phyloP scores from a whole-genome alignment of 345 rosid species.

The Excoecaria cochinchinensis region DNA sequence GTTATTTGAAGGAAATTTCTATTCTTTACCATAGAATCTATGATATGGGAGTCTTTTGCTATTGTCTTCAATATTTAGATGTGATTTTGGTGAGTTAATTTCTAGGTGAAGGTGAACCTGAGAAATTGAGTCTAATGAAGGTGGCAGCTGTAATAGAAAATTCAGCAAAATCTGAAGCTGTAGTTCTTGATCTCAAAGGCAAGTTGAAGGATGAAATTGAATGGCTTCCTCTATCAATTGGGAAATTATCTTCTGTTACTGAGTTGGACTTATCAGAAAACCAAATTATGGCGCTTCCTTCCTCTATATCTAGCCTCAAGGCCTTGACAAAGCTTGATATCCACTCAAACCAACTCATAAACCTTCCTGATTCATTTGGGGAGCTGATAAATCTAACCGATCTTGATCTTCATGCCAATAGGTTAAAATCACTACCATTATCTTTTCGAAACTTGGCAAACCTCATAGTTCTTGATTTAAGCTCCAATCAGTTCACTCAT shows the following conservation, averaged over 20 bases:
- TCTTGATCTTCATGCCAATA: conserved; percentile 60
- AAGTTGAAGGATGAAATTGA: conserved; percentile 58
- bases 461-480: conserved; percentile 45
- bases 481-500: conserved; percentile 47
- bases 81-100: conserved; percentile 20
- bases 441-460: conserved; percentile 50
- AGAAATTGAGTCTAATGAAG: conserved; percentile 56
- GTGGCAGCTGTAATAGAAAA: conserved; percentile 59
- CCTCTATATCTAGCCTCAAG: conserved; percentile 39
- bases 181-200: conserved; percentile 52
- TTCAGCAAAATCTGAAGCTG: conserved; percentile 42
- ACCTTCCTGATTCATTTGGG: conserved; percentile 60
- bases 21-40: not conserved
- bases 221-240: conserved; percentile 68
- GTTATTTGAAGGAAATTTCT: too few species aligned
- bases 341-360: conserved; percentile 59
- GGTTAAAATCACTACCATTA: conserved; percentile 47
- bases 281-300: conserved; percentile 60
- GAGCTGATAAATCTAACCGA: conserved; percentile 47
- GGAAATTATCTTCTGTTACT: conserved; percentile 45
- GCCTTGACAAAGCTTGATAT: conserved; percentile 49
- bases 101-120: conserved; percentile 37
- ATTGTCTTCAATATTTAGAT: conserved; percentile 1
- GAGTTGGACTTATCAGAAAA: conserved; percentile 59
- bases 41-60: not conserved